A percentile compares a stretch with the other conserved stretches of the same genome.
Conservation (phyloP, 202 grass and related monocot species). For the Schoenoplectus tabernaemontani region DNA sequence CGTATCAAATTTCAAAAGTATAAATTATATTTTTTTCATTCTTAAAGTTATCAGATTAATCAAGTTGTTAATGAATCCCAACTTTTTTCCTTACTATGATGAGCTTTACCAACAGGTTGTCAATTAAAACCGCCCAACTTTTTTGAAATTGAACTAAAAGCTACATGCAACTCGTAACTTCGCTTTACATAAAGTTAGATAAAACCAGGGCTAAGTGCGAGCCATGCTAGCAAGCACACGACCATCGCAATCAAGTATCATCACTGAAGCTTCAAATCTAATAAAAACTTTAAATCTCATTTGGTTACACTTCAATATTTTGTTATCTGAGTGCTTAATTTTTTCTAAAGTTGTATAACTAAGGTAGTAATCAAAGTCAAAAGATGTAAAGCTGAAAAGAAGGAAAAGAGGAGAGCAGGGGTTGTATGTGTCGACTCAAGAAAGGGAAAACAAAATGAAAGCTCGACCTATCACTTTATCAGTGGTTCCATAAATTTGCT, state of each 20-base stretch:
- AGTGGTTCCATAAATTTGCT: neutral
- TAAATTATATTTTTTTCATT: neutral
- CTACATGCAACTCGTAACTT: neutral
- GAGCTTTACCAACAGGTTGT: neutral
- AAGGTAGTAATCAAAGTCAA: conserved; percentile 1
- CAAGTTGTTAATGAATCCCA: neutral
- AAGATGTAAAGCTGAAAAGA: neutral
- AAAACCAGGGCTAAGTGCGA: neutral
- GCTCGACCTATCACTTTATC: neutral
- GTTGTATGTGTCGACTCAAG: neutral
- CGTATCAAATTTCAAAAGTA: neutral
- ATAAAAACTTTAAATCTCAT: neutral
- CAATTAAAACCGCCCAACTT: too few species aligned
- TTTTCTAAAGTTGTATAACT: neutral
- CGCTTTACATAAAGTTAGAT: neutral
- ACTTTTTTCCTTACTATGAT: neutral
- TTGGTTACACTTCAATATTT: neutral
- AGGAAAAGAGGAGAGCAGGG: neutral
- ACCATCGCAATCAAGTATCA: neutral
- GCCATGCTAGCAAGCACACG: neutral
- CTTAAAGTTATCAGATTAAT: neutral
- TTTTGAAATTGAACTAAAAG: too few species aligned
- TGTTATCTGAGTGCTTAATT: neutral
- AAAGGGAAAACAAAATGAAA: neutral
- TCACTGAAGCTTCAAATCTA: neutral